phyloP scores from a whole-genome alignment of 169 alveolate genomes.

The Plasmodium cynomolgi region DNA sequence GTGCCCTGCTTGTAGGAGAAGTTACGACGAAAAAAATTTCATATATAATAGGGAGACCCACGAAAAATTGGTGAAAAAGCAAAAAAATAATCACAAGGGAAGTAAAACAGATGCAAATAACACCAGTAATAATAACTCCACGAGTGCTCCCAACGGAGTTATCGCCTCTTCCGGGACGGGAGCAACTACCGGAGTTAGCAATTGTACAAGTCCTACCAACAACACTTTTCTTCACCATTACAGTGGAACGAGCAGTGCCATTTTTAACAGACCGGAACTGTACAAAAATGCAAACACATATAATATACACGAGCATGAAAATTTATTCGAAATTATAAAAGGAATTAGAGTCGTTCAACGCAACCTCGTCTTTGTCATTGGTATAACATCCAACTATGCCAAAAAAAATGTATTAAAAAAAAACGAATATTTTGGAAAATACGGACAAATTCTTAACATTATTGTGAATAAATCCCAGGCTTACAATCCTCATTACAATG shows the following conservation, averaged over 20 bases:
- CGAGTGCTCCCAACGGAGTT: neutral
- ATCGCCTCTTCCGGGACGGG: neutral
- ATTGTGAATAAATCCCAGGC: constrained; percentile 88
- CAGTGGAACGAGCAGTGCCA: neutral
- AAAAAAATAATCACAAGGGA: constrained; percentile 31
- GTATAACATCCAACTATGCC: constrained; percentile 88
- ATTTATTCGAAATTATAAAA: constrained; percentile 75
- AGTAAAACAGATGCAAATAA: neutral
- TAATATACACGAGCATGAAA: constrained; percentile 61
- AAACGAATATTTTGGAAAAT: constrained; percentile 91
- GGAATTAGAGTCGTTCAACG: constrained; percentile 92
- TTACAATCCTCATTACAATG: constrained; percentile 87
- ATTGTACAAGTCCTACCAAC: neutral
- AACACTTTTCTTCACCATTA: neutral
- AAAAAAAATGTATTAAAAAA: constrained; percentile 88
- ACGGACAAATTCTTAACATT: constrained; percentile 89
- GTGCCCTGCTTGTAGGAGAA: constrained; percentile 94
- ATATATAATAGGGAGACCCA: constrained; percentile 77
- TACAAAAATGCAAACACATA: constrained; percentile 64
- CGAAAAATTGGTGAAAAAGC: constrained; percentile 50
- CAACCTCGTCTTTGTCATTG: constrained; percentile 91
- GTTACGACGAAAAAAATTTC: constrained; percentile 88
- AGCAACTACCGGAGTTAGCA: neutral
- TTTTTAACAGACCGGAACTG: constrained; percentile 22
- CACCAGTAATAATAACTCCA: neutral